These are phyloP conservation scores for Termitomyces sp. DNA, from an alignment of 768 basidiomycete species.

Conservation along the genomic window DNA sequence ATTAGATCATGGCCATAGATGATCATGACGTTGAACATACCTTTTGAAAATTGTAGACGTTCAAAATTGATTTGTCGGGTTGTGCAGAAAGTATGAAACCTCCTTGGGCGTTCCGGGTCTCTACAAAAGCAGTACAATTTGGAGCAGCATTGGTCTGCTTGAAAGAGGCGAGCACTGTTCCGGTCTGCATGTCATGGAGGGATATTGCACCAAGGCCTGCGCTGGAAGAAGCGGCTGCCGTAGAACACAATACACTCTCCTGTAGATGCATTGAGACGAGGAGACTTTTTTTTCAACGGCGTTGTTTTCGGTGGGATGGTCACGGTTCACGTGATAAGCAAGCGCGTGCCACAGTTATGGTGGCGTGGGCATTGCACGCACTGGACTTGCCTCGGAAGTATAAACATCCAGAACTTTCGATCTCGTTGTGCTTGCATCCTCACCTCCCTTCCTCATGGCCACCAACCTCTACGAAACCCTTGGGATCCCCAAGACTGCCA, in stretches of 20 bases:
- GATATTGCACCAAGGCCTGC: conserved; percentile 59
- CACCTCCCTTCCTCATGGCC: conserved; percentile 31
- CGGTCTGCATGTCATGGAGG: conserved; percentile 79
- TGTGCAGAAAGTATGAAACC: conserved; percentile 84
- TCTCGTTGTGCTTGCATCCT: neutral
- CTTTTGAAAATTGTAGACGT: conserved; percentile 94
- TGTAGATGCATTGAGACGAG: conserved; percentile 49
- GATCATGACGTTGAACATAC: conserved; percentile 30
- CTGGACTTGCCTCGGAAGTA: neutral
- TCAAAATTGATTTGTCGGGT: conserved; percentile 80
- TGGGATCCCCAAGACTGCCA: conserved; percentile 45
- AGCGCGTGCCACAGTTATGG: neutral
- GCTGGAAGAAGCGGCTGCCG: conserved; percentile 39
- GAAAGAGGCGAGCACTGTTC: conserved; percentile 74
- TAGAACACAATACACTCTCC: conserved; percentile 62
- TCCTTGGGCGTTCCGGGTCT: conserved; percentile 66
- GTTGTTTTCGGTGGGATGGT: neutral
- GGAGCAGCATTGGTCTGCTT: conserved; percentile 70
- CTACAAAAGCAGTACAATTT: conserved; percentile 64
- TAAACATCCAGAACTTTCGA: conserved; percentile 24
- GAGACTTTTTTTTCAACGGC: conserved; percentile 1
- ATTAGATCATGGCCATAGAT: neutral
- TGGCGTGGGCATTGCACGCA: neutral
- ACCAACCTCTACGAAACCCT: conserved; percentile 62
- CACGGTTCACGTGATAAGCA: conserved; percentile 12